A percentile compares a stretch with the other conserved stretches of the same genome.
Evolutionary conservation across 2,329 filamentous ascomycete species (phyloP).

Genomic region (Scleromitrula shiraiana): DNA sequence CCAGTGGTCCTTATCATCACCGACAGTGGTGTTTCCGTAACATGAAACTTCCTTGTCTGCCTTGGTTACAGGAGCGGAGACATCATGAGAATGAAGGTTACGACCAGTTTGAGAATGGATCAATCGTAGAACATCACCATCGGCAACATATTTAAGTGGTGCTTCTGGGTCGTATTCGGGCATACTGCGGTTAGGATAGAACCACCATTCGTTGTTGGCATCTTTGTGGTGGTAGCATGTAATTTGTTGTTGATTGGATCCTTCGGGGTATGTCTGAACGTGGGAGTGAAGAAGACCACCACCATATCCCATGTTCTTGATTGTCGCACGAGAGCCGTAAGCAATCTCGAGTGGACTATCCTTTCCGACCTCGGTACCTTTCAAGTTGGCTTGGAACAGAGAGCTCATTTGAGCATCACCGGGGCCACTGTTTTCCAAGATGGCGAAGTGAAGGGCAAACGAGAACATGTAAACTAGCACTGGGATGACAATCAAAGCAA

Average conservation of each 20-base stretch:
- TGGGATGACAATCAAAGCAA: slow-evolving; percentile 83
- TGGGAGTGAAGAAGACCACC: slow-evolving; percentile 94
- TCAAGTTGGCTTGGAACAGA: slow-evolving; percentile 93
- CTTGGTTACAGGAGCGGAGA: slow-evolving; percentile 84
- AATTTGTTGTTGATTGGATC: slow-evolving; percentile 88
- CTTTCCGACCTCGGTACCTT: slow-evolving; percentile 86
- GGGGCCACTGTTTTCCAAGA: slow-evolving; percentile 87
- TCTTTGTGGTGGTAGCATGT: slow-evolving; percentile 99
- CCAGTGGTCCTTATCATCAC: slow-evolving; percentile 98
- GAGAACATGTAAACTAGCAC: slow-evolving; percentile 90
- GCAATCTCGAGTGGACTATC: slow-evolving; percentile 91
- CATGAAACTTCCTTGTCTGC: slow-evolving; percentile 85
- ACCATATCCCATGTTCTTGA: slow-evolving; percentile 99
- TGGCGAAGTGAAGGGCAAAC: slow-evolving; percentile 89
- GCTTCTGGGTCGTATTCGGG: slow-evolving; percentile 63
- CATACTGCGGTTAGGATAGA: slow-evolving; percentile 84
- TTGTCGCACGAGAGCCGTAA: slow-evolving; percentile 76
- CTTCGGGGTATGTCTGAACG: slow-evolving; percentile 91
- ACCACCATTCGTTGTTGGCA: slow-evolving; percentile 99
- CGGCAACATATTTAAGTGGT: slow-evolving; percentile 65
- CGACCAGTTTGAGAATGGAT: slow-evolving; percentile 94
- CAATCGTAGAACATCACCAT: slow-evolving; percentile 73
- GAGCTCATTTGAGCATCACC: slow-evolving; percentile 99
- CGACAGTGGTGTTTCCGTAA: slow-evolving; percentile 92
- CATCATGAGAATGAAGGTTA: slow-evolving; percentile 91